Base-by-base conservation (phyloP, 345 rosid species). In the Camelina laxa region DNA sequence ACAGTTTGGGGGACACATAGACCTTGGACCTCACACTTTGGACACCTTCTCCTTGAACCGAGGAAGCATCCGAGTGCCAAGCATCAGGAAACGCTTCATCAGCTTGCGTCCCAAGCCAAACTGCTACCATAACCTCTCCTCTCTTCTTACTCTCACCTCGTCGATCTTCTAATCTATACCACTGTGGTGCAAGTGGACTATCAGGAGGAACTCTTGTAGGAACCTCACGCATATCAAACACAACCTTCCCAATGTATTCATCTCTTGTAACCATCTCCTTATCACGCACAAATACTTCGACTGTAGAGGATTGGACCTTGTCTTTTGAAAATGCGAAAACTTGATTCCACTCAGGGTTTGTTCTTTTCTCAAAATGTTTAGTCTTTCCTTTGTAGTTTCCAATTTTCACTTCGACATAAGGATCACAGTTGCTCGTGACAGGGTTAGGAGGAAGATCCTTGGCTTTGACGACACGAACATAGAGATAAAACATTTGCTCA, bases 161-260 rank as follows among this genome's bases (percentile, higher is more conserved):
- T 9, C 89, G 80, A 69, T 82, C 78, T 75, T 88, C 96, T 73
- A 93, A 73, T 60, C 92, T 82, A 68, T 91, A 93, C 96, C 97
- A 91, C 54, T 93, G 98, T 7, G 98, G 97, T 38, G 98, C 97
- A 78, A 93, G 83, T 50, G 98, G 98, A 54, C 98, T 91, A 58
- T 91, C 98, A 4, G 98, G 98, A 31, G 97, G 96, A 80, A 93
- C 97, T 80, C 98, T 84, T n/a, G 93, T 93, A 12, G 97, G 98
- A 70, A 91, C 83, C 78, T 93, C 98, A 57, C 87, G 83, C 89
- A 93, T 84, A 80, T 93, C 97, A 67, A 93, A 93, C 62, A 85
- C 80, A 30, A 93, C 97, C 59, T 82, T 89, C 21, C 98, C 98
- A 9, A 87, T 60, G 27, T 87, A 87, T n/a, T 93, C 97, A 70